Evolutionary conservation across 768 basidiomycete species (phyloP), one percentile per base, ranked within the genome.

Genomic region (Sporobolomyces phaffii): DNA sequence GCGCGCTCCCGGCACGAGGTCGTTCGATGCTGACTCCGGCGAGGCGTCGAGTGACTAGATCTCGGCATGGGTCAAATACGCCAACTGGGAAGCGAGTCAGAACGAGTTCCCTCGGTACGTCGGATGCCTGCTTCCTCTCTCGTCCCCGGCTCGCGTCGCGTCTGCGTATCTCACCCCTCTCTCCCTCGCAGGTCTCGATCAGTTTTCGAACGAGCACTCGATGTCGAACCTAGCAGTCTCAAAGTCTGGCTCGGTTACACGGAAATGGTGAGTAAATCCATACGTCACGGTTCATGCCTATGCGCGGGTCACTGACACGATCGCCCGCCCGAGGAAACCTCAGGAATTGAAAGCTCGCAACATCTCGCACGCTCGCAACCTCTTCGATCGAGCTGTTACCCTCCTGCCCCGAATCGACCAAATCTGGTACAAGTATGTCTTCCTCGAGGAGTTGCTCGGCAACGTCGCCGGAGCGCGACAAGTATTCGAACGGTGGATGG

Each of bases 391-490:
- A 71, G 91, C 92, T 3, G 92, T 99, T 68, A 99, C 94, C 8
- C 83, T 98, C 2, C 86, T 99, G 29, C 96, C 96, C 14, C 87
- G 96, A 49, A 86, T 99, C 53, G 93, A 99, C 77, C 89, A 94
- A 76, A 83, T 99, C 10, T 98, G 96, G 96, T 98, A 98, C 84
- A 97, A 97, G 78, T 99, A 97, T 62, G 94, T 99, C 65, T 97
- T 96, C 78, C 85, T 99, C 60, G 96, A 99, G 76, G 96, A 99
- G 77, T 84, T 99, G 4, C 83, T 99, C 17, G 88, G 93, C 74
- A 98, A 99, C 75, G 87, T 99, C 36, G 85, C 93, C 1, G 96
- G 96, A 43, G 92, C 93, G 2, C 86, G 96, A 13, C 94, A 98
- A 76, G 91, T 98, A 61, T 99, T 98, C 69, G 96, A 99, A 78